These are phyloP conservation scores for Candida boleticola DNA, from an alignment of 805 yeast species.

Conservation along the genomic window DNA sequence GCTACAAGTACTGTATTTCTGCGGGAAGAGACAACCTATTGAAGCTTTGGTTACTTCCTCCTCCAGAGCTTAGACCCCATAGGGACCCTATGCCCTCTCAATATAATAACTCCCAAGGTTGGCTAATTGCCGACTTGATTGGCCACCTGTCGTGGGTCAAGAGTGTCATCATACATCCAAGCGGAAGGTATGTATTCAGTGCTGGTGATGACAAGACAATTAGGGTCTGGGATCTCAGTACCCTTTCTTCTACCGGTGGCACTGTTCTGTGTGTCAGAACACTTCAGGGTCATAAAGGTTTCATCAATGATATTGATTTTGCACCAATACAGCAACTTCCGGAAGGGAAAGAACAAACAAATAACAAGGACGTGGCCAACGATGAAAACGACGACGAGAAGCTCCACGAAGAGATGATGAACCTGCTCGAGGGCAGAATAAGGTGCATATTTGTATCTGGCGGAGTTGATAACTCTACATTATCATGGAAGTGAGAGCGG, in stretches of 20 bases:
- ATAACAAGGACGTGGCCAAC: slow-evolving; percentile 9
- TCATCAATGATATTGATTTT: slow-evolving; percentile 61
- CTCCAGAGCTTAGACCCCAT: slow-evolving; percentile 57
- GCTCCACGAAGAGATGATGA: slow-evolving; percentile 21
- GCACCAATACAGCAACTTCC: slow-evolving; percentile 44
- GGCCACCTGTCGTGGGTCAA: slow-evolving; percentile 92
- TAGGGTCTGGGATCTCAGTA: slow-evolving; percentile 70
- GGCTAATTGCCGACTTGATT: slow-evolving; percentile 50
- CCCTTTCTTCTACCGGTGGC: slow-evolving; percentile 31
- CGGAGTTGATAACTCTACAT: slow-evolving; percentile 54
- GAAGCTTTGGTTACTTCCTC: slow-evolving; percentile 74
- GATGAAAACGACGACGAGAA: slow-evolving; percentile 23
- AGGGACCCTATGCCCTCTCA: slow-evolving; percentile 54
- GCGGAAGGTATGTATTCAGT: slow-evolving; percentile 65
- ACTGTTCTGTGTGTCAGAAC: slow-evolving; percentile 46
- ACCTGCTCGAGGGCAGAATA: slow-evolving; percentile 44
- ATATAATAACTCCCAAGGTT: slow-evolving; percentile 56
- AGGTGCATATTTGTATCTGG: slow-evolving; percentile 67
- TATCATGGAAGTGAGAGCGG: slow-evolving; percentile 46
- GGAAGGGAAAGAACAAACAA: slow-evolving; percentile 13
- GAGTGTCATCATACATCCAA: slow-evolving; percentile 68
- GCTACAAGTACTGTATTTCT: slow-evolving; percentile 70
- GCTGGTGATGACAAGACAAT: slow-evolving; percentile 79
- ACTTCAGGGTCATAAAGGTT: slow-evolving; percentile 68
- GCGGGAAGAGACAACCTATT: slow-evolving; percentile 78